Base-by-base conservation (phyloP, 2,329 filamentous ascomycete genomes). In the Paracamarosporium sp. region DNA sequence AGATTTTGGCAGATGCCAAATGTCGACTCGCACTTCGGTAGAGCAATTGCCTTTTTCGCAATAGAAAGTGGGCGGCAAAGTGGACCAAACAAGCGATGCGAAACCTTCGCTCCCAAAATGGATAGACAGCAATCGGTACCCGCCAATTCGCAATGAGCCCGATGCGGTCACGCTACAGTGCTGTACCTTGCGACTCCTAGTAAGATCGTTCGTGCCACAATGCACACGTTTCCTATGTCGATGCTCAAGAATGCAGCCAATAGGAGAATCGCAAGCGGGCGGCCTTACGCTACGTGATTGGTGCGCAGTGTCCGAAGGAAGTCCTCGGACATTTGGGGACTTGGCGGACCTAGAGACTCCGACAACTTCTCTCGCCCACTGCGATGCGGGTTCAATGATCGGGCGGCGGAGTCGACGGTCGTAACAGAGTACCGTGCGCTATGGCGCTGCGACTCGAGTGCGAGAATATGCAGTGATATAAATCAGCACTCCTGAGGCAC, bases 311-410 rank as follows among this genome's bases (percentile, higher is more conserved):
- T 50, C 47, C 47, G 46, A 40, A 50, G 46, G 45, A 48, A 17
- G 36, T 35, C 31, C 13, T 50, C 47, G 47, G 47, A 50, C 47
- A 50, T 38, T 50, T 50, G 47, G 47, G 24, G 47, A 50, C 47
- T 36, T 20, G 17, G 8, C 41, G n/a, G 20, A 45, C 25, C 43
- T 33, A 31, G 36, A 33, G 45, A 50, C 47, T 50, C 47, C 47
- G 47, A 50, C 33, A 17, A 17, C 28, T 48, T 3, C 17, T 22
- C 13, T 24, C 22, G 15, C 17, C 17, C 47, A 28, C 47, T 30
- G 33, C 30, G 31, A 9, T 25, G 46, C 31, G 22, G 17, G 25
- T 17, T 9, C 17, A 17, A 24, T 8, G 22, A 9, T 31, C 28
- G 33, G 47, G 33, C 28, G 22, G 33, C 47, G 47, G 47, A 40